Evolutionary conservation across 768 basidiomycete species (phyloP), one percentile per base, ranked within the genome.

Genomic region (Mycena maculata): DNA sequence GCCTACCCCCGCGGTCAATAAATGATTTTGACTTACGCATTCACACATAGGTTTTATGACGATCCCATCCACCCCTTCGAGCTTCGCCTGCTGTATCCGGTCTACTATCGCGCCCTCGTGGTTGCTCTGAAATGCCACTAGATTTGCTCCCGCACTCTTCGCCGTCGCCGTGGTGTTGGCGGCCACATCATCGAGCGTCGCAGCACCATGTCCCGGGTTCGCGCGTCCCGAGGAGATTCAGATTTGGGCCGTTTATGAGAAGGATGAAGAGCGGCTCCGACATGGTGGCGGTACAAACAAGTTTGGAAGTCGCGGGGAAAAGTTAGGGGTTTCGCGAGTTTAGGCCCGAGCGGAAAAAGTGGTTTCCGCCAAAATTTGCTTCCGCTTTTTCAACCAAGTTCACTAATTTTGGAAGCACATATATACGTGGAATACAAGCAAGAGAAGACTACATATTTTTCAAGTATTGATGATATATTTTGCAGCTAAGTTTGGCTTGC

Each of bases 81-180:
- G 20, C 41, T 49, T 58, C 20, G 71, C 73, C 13, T 69, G 69
- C 0, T 74, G 73, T 27, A 74, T 74, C 5, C 73, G 62, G 53
- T 74, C 72, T 18, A 74, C 67, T 22, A 74, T 72, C 9, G 64
- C 69, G 28, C 72, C 73, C 38, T 74, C 71, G 48, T 74, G 73
- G 63, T 72, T 74, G 48, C 69, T 72, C 63, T 74, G 73, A 31
- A 72, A 74, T 4, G 67, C 73, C 2, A 42, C 45, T n/a, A 74
- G 44, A 1, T 20, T 53, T 18, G 64, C 73, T 20, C 65, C 71
- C 3, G 63, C 58, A 25, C 54, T 56, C 6, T 65, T 54, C 11
- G 71, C 73, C 4, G 50, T 47, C 7, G 60, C 33, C 13, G 64
- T 69, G 47, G 57, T 54, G 23, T 25, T 56, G 30, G 42, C 25